phyloP scores from a whole-genome alignment of 208 protist species.

The Naegleria lovaniensis region DNA sequence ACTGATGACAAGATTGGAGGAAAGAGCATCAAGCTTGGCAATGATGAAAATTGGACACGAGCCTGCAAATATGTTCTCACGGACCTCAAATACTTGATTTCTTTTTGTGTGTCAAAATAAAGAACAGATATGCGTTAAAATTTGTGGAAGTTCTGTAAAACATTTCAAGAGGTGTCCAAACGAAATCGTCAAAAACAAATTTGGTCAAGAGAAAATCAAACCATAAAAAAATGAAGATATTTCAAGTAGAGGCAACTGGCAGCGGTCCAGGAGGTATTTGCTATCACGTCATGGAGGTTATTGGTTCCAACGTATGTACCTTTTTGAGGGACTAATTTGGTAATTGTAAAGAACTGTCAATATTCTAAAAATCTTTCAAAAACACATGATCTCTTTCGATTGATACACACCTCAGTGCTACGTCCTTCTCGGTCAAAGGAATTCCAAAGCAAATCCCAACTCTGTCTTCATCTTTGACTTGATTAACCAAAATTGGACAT shows the following conservation, averaged over 20 bases:
- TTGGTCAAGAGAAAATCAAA: too few species aligned
- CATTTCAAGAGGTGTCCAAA: too few species aligned
- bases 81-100: slow-evolving; percentile 55
- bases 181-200: too few species aligned
- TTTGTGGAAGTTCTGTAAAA: too few species aligned
- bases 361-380: too few species aligned
- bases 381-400: too few species aligned
- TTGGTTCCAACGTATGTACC: neutral
- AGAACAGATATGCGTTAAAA: too few species aligned
- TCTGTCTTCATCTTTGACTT: neutral
- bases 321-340: neutral
- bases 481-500: neutral
- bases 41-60: slow-evolving; percentile 57
- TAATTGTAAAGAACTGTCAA: too few species aligned
- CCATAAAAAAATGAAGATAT: neutral
- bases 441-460: neutral
- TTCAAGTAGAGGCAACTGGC: neutral
- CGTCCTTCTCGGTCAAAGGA: neutral
- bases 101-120: neutral
- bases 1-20: slow-evolving; percentile 50
- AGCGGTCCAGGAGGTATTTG: neutral
- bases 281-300: neutral
- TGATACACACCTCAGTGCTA: neutral
- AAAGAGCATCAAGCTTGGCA: slow-evolving; percentile 43
- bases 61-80: slow-evolving; percentile 59